Evolutionary conservation across 2,329 filamentous ascomycete species (phyloP), one percentile per base, ranked within the genome.

Genomic region (Aaosphaeria arxii): DNA sequence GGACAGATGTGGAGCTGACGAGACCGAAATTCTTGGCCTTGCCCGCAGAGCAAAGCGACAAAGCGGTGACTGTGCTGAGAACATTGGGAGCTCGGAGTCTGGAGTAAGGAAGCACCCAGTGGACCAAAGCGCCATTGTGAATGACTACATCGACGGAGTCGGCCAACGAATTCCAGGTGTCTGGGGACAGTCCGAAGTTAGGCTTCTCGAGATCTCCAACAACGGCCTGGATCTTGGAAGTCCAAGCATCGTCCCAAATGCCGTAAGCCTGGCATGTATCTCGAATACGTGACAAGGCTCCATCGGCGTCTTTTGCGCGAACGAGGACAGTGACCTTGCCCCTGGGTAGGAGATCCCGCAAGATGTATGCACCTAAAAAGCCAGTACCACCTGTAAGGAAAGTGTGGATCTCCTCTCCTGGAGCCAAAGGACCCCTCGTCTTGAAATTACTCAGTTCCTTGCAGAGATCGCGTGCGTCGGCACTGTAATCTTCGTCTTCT

Each of bases 381-480:
- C 91, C 91, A 5, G 91, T 96, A 4, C 89, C 90, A 40, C 92
- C 91, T 3, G 91, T 96, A 5, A 96, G 73, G 69, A 96, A 88
- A 7, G 94, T 78, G 0, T 86, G 90, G 3, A 76, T 71, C 54
- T 73, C 52, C 58, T 65, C 49, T 48, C 69, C 62, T 17, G 60
- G 54, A 30, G 63, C 56, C n/a, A 71, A 55, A 1, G 83, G 79
- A 11, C 63, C 59, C 31, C 56, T 52, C 1, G 63, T 65, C 51
- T 66, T 65, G 58, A 68, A 67, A 5, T 67, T 59, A 4, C 48
- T 62, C 9, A 88, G 71, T 32, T 76, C 64, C 30, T 71, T 63
- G 11, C 74, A 64, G 7, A 85, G 71, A 43, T 80, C 73, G 35
- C 77, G 70, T 0, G 82, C 72, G 45, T 83, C 79, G 6, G 75